These are phyloP conservation scores for Clonostachys byssicola DNA, from an alignment of 2,329 filamentous ascomycete species.

Conservation along the genomic window DNA sequence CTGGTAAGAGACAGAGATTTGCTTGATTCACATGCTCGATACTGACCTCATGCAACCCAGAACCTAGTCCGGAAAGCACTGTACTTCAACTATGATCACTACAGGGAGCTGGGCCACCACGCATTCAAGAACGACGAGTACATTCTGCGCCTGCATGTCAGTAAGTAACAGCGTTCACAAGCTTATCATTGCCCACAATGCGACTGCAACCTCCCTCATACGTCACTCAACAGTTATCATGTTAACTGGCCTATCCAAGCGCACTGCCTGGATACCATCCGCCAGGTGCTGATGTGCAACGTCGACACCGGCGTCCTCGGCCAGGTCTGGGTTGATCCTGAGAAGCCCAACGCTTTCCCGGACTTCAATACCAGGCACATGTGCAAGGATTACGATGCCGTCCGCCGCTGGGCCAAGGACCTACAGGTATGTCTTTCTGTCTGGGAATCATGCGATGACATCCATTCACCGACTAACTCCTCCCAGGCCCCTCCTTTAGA, in stretches of 20 bases:
- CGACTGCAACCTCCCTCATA: too few species aligned
- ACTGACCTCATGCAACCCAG: conserved; percentile 14
- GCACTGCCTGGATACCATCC: conserved; percentile 58
- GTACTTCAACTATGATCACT: conserved; percentile 58
- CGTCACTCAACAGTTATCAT: too few species aligned
- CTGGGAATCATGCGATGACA: too few species aligned
- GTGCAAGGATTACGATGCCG: conserved; percentile 52
- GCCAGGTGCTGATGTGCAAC: conserved; percentile 61
- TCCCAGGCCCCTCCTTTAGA: conserved; percentile 10
- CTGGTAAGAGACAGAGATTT: conserved; percentile 29
- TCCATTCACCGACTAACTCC: too few species aligned
- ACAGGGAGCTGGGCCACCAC: conserved; percentile 40
- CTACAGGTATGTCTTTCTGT: conserved; percentile 32
- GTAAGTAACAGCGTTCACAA: conserved; percentile 28
- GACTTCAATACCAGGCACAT: conserved; percentile 59
- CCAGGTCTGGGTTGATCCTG: conserved; percentile 52
- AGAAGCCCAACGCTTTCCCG: conserved; percentile 44
- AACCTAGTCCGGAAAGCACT: conserved; percentile 55
- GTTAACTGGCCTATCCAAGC: conserved; percentile 19
- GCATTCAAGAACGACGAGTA: conserved; percentile 51
- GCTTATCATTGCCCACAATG: too few species aligned
- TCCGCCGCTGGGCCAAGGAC: conserved; percentile 47
- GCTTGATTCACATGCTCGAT: too few species aligned
- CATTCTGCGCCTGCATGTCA: conserved; percentile 51
- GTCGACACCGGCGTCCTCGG: conserved; percentile 56